Evolutionary conservation across 768 basidiomycete species (phyloP), one percentile per base, ranked within the genome.

Genomic region (Mrakia frigida): DNA sequence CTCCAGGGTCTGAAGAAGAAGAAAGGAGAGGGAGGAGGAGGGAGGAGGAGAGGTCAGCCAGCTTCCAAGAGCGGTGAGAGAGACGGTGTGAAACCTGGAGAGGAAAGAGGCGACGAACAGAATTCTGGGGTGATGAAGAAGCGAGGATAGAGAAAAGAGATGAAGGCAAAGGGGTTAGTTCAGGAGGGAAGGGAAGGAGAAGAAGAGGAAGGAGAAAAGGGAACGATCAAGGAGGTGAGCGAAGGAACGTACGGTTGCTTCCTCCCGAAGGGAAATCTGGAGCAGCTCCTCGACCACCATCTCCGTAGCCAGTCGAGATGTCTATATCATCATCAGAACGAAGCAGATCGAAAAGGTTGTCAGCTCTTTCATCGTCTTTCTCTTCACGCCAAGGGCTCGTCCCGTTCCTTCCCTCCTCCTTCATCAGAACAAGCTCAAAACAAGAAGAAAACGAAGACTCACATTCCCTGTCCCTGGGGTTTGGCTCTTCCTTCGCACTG

Each of bases 271-370:
- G 72, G 72, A 73, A 73, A 59, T 73, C 72, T 21, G 59, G 60
- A 39, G 61, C 60, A 53, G 65, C 28, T 28, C 73, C 73, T 63
- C 61, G 61, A 21, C 73, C 73, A 6, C 73, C 73, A 3, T 74
- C 73, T n/a, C 73, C 73, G 39, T 74, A 74, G 28, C 73, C 73
- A 14, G 73, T 65, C 16, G 60, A 50, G 43, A 67, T n/a, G 43
- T 74, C 73, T 74, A 50, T 14, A 2, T 6, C 5, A 43, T 5
- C 46, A 31, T 16, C 14, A 10, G 23, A 18, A 3, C 41, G 31
- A 10, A 4, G 25, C 25, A 33, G 31, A 43, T 10, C 31, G 1
- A 41, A n/a, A n/a, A 37, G 46, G 14, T 14, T 21, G 16, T 63
- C 59, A 61, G 72, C 72, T 73, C 59, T 13, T n/a, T 41, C 39